Evolutionary conservation across 495 filamentous ascomycete genomes (phyloP), one percentile per base, ranked within the genome.

Genomic region (Tuber calosporum): DNA sequence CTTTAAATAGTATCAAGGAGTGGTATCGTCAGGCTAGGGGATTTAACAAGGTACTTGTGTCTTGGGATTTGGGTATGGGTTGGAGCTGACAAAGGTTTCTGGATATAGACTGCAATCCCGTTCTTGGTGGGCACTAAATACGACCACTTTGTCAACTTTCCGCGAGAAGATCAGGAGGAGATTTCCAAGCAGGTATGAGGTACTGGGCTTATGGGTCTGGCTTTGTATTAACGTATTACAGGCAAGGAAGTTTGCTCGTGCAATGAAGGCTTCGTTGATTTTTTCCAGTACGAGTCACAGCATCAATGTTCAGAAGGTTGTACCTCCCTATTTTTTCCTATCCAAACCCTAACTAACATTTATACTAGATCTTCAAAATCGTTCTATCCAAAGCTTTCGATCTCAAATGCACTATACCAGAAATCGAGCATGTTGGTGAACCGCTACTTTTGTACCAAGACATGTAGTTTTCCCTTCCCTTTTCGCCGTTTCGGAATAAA

Each of bases 271-370:
- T 72, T 92, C 91, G 80, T 85, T 99, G 76, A 97, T 99, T 81
- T 99, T 99, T 84, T 97, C 93, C 84, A 97, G 94, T 82, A 99
- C 95, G 40, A 97, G 93, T 82, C 95, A 99, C 83, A 97, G 93
- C 83, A 99, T 99, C 85, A 99, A 99, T 79, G 95, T 99, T 41
- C 95, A 99, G 82, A 99, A 99, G 91, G 95, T 97, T 80, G 38
- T 83, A 53, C 26, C 8, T 37, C 36, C 37, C 48, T 1, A 30
- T 45, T 53, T 53, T 38, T 43, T 20, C 45, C 19, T 9, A 37
- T 69, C 26, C 15, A 39, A 30, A 6, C 53, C 53, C 42, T n/a
- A 30, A 22, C 40, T 62, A 22, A 42, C 38, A 37, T 20, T 68
- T 66, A 45, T 38, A 37, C 20, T 74, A 99, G 95, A 99, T 99